These are phyloP conservation scores for Urochloa ruziziensis DNA, from an alignment of 176 grass and related monocot genomes.

Conservation along the genomic window DNA sequence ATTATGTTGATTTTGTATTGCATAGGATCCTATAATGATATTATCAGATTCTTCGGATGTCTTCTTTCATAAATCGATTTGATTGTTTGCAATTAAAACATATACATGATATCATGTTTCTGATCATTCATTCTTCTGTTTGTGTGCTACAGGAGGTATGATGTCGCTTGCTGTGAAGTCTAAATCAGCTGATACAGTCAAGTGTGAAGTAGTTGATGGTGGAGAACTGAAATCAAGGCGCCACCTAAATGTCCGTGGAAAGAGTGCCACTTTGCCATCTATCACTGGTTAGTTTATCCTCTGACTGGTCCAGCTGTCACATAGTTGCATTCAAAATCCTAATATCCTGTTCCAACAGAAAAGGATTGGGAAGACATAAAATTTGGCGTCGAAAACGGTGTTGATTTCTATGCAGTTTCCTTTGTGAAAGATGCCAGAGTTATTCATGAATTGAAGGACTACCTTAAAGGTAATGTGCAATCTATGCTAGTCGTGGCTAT, in stretches of 20 bases:
- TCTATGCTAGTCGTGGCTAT: slow-evolving; percentile 20
- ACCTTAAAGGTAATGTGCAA: slow-evolving; percentile 71
- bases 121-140: slow-evolving; percentile 12
- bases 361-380: slow-evolving; percentile 99
- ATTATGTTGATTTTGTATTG: slow-evolving; percentile 6
- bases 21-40: neutral
- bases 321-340: slow-evolving; percentile 15
- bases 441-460: slow-evolving; percentile 90
- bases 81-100: slow-evolving; percentile 19
- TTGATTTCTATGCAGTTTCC: slow-evolving; percentile 99
- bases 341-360: slow-evolving; percentile 55
- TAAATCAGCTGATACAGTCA: slow-evolving; percentile 79
- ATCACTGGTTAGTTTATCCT: slow-evolving; percentile 67
- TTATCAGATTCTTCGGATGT: slow-evolving; percentile 11
- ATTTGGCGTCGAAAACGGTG: slow-evolving; percentile 86
- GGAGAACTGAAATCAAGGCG: slow-evolving; percentile 97
- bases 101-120: neutral
- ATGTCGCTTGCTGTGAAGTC: slow-evolving; percentile 84
- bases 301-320: slow-evolving; percentile 17
- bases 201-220: slow-evolving; percentile 86
- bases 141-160: slow-evolving; percentile 76
- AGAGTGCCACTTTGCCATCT: slow-evolving; percentile 93
- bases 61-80: slow-evolving; percentile 10
- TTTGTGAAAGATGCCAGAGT: slow-evolving; percentile 96
- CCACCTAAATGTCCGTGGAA: slow-evolving; percentile 93